Evolutionary conservation across 768 basidiomycete genomes (phyloP), one percentile per base, ranked within the genome.

Genomic region (Lactarius vividus): DNA sequence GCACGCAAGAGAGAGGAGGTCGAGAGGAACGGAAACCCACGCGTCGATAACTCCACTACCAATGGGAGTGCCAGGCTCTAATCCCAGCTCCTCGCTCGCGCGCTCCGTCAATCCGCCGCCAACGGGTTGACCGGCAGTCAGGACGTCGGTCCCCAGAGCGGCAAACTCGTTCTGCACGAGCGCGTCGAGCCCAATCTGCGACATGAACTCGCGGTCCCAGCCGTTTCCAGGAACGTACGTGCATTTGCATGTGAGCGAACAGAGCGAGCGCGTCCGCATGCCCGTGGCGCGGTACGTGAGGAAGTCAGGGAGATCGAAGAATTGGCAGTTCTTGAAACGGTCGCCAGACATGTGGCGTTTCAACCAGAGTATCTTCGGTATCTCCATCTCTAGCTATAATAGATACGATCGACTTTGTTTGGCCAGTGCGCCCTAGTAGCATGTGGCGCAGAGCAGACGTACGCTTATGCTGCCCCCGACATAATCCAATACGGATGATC

Each of bases 381-480:
- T 86, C 77, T 98, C 96, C 97, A 98, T 98, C 77, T 98, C 96
- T 52, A 98, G 84, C 92, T 97, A 52, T 1, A 57, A 26, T 23
- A 40, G 23, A 23, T 42, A 26, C 23, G 49, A 13, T 54, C 11
- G 49, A 5, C 40, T 23, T 46, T 35, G 15, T 37, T 46, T 35
- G 15, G 23, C n/a, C 23, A 26, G 28, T 26, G 42, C 13, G 9
- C 31, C 46, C 46, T 49, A 49, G 52, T 23, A 40, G 57, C n/a
- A 5, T 26, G 46, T 20, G 23, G 40, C n/a, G 28, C 42, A 3
- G 54, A 37, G 28, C 46, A 20, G 29, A 72, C 79, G 57, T 79
- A 92, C 95, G 74, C 94, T 95, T 89, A 99, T 98, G 42, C 86
- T 91, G 54, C 95, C 95, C 11, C 97, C 97, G 56, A 98, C 95